Conservation (phyloP, 495 filamentous ascomycete species). For the Hypoxylon subgilvum region DNA sequence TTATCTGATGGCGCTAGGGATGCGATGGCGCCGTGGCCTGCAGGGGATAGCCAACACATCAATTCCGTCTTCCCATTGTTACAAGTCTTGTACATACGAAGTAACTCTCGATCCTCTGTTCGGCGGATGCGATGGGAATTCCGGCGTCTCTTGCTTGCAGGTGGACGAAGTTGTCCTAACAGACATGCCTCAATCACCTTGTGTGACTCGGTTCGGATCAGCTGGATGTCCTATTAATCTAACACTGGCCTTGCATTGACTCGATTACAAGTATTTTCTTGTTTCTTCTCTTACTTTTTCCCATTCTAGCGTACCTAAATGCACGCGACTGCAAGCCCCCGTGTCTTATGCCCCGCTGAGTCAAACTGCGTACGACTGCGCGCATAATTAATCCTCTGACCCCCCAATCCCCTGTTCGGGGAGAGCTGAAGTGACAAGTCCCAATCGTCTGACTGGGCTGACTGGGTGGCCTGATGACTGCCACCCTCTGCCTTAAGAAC, state of each 20-base stretch:
- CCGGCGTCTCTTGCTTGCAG: too few relatives aligned
- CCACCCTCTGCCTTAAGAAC: constrained; percentile 1
- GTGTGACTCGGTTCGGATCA: constrained; percentile 4
- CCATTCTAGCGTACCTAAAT: not conserved
- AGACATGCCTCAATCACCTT: constrained; percentile 1
- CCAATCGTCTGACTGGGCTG: constrained; percentile 17
- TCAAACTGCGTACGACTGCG: constrained; percentile 17
- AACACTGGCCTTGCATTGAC: constrained; percentile 1
- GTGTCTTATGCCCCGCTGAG: constrained; percentile 16
- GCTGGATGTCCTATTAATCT: not conserved
- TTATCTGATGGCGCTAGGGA: constrained; percentile 44
- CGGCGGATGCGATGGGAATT: too few relatives aligned
- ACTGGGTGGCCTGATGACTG: constrained; percentile 32
- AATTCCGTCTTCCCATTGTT: too few relatives aligned
- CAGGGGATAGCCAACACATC: too few relatives aligned
- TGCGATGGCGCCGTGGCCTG: not conserved
- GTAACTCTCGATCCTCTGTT: too few relatives aligned
- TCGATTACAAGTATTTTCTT: not conserved
- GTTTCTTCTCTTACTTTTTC: not conserved
- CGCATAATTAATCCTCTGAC: constrained; percentile 16
- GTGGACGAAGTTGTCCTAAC: too few relatives aligned
- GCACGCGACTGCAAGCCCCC: constrained; percentile 5
- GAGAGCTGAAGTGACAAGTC: constrained; percentile 18
- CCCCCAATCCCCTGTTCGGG: constrained; percentile 12
- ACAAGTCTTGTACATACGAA: too few relatives aligned